Percentiles rank a stretch among this genome's conserved stretches.
Evolutionary conservation across 805 yeast genomes (phyloP).

Genomic region (Ogataea pignaliae): DNA sequence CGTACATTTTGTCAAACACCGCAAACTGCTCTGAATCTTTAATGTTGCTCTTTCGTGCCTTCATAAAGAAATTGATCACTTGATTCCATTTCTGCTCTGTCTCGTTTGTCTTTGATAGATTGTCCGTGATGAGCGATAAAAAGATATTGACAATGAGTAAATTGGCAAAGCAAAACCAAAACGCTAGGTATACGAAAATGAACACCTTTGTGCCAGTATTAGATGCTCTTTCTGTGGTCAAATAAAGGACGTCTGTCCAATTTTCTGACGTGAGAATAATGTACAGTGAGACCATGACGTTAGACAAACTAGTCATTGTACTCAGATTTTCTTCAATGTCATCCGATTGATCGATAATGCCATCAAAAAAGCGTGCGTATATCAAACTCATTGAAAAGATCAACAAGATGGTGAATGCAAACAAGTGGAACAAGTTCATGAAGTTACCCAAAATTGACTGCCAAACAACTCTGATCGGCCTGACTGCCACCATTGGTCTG

Average conservation of each 20-base stretch:
- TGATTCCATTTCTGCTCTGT: constrained; percentile 10
- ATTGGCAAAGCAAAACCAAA: constrained; percentile 76
- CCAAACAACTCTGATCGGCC: constrained; percentile 62
- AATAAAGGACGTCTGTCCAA: constrained; percentile 73
- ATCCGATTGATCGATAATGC: constrained; percentile 46
- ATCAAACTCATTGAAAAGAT: constrained; percentile 57
- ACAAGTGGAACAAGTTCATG: constrained; percentile 57
- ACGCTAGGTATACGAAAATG: constrained; percentile 54
- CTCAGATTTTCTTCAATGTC: constrained; percentile 40
- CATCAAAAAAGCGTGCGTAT: constrained; percentile 64
- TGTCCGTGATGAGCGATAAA: constrained; percentile 79
- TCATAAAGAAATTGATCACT: constrained; percentile 13
- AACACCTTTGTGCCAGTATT: constrained; percentile 46
- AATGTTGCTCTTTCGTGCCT: neutral
- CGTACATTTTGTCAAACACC: constrained; percentile 3
- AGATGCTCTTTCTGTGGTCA: constrained; percentile 45
- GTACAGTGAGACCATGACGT: constrained; percentile 63
- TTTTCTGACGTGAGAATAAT: constrained; percentile 82
- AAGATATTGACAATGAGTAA: constrained; percentile 73
- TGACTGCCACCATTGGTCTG: constrained; percentile 52
- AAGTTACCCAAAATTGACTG: constrained; percentile 58
- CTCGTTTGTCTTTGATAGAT: constrained; percentile 39
- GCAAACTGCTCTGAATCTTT: neutral
- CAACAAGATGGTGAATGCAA: constrained; percentile 63
- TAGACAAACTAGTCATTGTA: constrained; percentile 59